These are phyloP conservation scores for Brettanomyces bruxellensis DNA, from an alignment of 805 yeast species.

Conservation along the genomic window DNA sequence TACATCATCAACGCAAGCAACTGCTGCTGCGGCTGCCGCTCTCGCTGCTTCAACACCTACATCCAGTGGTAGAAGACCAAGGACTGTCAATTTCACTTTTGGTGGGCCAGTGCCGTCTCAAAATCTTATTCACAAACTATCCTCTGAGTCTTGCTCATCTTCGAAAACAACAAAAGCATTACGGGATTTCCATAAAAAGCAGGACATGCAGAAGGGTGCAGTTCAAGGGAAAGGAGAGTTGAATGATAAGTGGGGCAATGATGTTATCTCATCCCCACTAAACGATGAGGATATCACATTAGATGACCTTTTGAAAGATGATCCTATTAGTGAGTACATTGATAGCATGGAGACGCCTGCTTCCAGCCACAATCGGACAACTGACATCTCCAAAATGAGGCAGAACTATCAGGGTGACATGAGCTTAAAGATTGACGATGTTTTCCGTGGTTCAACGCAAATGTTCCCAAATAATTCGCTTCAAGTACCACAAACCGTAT, in stretches of 20 bases:
- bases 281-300: slow-evolving; percentile 1
- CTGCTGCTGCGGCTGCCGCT: neutral
- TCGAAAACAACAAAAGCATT: neutral
- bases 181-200: too few species aligned
- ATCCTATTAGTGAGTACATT: slow-evolving; percentile 1
- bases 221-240: neutral
- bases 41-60: neutral
- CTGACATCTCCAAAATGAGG: too few species aligned
- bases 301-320: slow-evolving; percentile 2
- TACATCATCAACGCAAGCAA: too few species aligned
- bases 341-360: too few species aligned
- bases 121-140: too few species aligned
- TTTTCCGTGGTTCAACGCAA: too few species aligned
- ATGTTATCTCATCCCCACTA: neutral
- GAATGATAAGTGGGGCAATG: neutral
- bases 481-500: too few species aligned
- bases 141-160: neutral
- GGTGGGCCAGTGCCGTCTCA: neutral
- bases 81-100: neutral
- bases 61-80: neutral
- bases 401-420: too few species aligned
- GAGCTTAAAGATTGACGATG: too few species aligned
- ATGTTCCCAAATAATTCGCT: too few species aligned
- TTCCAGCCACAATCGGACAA: too few species aligned
- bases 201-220: too few species aligned